Evolutionary conservation across 2,329 filamentous ascomycete species (phyloP), one percentile per base, ranked within the genome.

Genomic region (Penicillium griseofulvum): DNA sequence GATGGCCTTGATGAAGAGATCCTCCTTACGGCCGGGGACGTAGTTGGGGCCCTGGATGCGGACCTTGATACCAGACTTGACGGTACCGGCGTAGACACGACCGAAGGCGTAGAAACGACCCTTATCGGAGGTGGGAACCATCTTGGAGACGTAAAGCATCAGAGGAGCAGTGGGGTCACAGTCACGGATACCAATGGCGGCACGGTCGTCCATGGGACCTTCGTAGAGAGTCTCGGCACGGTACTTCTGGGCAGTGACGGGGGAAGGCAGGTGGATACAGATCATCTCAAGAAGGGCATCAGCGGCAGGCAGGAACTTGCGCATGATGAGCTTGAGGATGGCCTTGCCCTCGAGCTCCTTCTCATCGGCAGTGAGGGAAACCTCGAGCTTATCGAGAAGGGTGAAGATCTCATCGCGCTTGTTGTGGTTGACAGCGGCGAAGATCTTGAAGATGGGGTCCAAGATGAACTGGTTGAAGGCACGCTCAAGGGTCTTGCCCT

Each of bases 81-180:
- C 94, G 76, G 92, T 97, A 89, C 94, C 94, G 70, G 94, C 84
- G 86, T 97, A 99, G 82, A 99, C 94, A 96, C 94, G 94, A 82
- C 94, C 94, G 83, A 99, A 99, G 78, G 94, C 94, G 83, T 97
- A 99, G 91, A 99, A 99, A 82, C 94, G 93, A 81, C 94, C 94
- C 89, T 97, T 97, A 77, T 99, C 94, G 72, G 91, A 95, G 70
- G 94, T 99, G 73, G 94, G 94, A 75, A 99, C 94, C 94, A 99
- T 99, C 91, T 99, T 99, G 80, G 94, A 99, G 79, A 99, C 92
- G 89, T 99, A 99, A 69, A 97, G 85, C 94, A 99, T 99, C 80
- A 99, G 94, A 73, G 93, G 90, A 78, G 86, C 94, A 84, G 96
- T 96, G 80, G 93, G 85, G 79, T 99, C 91, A 79, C 94, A 97